These are phyloP conservation scores for Chara braunii DNA, from an alignment of 139 green algal species.

Conservation along the genomic window DNA sequence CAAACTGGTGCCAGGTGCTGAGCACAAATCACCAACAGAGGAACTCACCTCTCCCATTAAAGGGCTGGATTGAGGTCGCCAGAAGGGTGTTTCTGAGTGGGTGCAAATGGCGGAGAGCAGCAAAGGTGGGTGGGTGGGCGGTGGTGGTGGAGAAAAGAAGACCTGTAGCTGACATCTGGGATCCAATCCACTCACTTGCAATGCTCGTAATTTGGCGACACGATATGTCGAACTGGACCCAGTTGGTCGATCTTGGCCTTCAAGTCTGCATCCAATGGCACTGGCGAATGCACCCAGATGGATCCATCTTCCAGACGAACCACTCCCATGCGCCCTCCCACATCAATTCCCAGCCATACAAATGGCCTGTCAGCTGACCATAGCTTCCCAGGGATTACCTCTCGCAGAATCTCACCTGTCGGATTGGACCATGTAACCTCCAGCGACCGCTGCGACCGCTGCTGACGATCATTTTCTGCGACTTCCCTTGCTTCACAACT, in stretches of 20 bases:
- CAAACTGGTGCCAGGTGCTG: no score
- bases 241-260: slow-evolving; percentile 41
- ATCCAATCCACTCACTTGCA: slow-evolving; percentile 27
- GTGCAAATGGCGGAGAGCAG: no score
- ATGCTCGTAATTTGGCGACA: slow-evolving; percentile 61
- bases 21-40: no score
- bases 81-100: no score
- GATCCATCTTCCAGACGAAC: slow-evolving; percentile 43
- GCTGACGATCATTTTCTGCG: no score
- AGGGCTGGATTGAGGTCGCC: no score
- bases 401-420: slow-evolving; percentile 12
- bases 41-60: no score
- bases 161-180: no score
- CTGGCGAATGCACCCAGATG: slow-evolving; percentile 56
- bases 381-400: slow-evolving; percentile 10
- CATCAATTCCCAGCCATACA: slow-evolving; percentile 55
- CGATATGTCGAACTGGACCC: slow-evolving; percentile 51
- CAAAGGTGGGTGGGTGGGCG: no score
- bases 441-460: background rate
- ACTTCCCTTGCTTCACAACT: no score
- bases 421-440: slow-evolving; percentile 35
- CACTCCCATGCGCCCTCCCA: slow-evolving; percentile 43
- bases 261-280: slow-evolving; percentile 45
- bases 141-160: no score
- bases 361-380: slow-evolving; percentile 51